phyloP scores from a whole-genome alignment of 2,329 filamentous ascomycete genomes.

The Botrytis elliptica region DNA sequence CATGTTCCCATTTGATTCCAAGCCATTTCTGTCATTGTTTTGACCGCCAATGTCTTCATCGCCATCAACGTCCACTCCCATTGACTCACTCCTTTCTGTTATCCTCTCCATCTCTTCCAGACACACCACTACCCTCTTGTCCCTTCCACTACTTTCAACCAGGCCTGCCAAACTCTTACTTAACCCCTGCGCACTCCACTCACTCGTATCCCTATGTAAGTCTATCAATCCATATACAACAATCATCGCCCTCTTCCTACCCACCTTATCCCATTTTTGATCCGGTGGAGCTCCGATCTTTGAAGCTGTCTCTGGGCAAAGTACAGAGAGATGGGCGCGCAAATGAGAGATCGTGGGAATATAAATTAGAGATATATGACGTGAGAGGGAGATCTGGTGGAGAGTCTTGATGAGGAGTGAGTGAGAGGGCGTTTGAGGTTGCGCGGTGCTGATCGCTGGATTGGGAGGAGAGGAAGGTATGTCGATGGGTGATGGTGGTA shows the following conservation, averaged over 20 bases:
- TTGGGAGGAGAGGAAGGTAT: conserved; percentile 7
- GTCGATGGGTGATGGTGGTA: conserved; percentile 17
- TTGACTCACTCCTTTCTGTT: not conserved
- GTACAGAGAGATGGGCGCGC: conserved; percentile 68
- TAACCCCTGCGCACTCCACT: conserved; percentile 75
- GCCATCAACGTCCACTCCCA: not conserved
- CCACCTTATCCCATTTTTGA: conserved; percentile 9
- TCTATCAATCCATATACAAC: conserved; percentile 65
- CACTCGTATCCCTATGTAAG: conserved; percentile 65
- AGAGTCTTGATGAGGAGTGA: conserved; percentile 63
- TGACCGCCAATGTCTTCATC: not conserved
- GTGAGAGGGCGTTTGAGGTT: conserved; percentile 33
- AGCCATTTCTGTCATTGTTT: not conserved
- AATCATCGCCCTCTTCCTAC: conserved; percentile 41
- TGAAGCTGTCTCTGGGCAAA: conserved; percentile 22
- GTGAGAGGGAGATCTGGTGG: conserved; percentile 65
- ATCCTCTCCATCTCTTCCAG: conserved; percentile 46
- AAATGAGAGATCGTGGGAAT: conserved; percentile 73
- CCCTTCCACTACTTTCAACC: conserved; percentile 57
- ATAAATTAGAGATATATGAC: conserved; percentile 69
- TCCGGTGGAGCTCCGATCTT: conserved; percentile 13
- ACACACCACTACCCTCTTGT: conserved; percentile 47
- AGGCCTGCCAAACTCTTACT: conserved; percentile 60
- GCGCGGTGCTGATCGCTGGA: not conserved
- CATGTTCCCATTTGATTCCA: not conserved